Conservation (phyloP, 371 early-diverging fungal genomes). For the Mortierella sp. region DNA sequence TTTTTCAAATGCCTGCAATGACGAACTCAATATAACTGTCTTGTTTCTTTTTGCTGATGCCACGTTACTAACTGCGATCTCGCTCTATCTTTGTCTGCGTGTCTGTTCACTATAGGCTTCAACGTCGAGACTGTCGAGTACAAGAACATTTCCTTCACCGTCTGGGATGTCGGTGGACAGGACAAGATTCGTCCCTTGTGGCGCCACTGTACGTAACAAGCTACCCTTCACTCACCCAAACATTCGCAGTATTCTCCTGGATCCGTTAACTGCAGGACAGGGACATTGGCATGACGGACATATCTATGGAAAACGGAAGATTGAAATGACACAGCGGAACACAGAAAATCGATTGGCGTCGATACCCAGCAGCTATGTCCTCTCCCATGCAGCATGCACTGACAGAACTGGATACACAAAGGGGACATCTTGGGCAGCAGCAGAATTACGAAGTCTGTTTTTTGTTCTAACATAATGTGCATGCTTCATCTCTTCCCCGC, state of each 20-base stretch:
- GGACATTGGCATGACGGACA: background rate
- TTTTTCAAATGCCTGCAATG: background rate
- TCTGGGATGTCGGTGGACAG: constrained; percentile 99
- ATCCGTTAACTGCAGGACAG: constrained; percentile 1
- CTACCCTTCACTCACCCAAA: background rate
- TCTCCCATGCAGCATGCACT: background rate
- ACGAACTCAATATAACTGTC: constrained; percentile 2
- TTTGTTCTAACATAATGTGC: background rate
- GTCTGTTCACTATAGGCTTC: constrained; percentile 78
- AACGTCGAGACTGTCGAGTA: constrained; percentile 98
- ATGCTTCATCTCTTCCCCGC: background rate
- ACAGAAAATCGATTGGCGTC: background rate
- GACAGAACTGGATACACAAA: background rate
- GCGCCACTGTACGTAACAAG: constrained; percentile 78
- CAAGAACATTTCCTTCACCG: constrained; percentile 97
- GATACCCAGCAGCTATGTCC: background rate
- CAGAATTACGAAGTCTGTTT: background rate
- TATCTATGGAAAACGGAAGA: background rate
- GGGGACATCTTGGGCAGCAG: background rate
- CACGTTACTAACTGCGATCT: background rate
- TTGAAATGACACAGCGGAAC: background rate
- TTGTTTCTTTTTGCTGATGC: background rate
- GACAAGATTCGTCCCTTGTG: constrained; percentile 96
- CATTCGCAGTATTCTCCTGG: background rate
- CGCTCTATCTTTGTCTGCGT: background rate